These are phyloP conservation scores for Choricystis sp. DNA, from an alignment of 139 green algal genomes.

Conservation along the genomic window DNA sequence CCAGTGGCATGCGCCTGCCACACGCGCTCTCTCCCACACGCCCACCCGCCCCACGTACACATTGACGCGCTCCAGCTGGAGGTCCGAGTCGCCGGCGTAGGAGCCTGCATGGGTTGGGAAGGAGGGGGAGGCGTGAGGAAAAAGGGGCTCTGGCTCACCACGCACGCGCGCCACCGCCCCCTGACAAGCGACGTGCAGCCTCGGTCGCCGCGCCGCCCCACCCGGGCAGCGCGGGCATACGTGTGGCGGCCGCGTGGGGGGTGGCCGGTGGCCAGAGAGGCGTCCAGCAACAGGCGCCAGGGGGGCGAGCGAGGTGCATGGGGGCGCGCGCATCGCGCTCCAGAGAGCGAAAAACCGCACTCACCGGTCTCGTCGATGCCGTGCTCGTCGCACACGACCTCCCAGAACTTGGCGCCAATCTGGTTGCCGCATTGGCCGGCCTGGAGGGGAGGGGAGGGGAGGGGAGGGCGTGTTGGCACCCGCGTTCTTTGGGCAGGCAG, in stretches of 20 bases:
- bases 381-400: constrained; percentile 69
- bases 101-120: background rate
- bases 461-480: background rate
- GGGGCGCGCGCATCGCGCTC: too few species aligned
- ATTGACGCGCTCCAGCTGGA: constrained; percentile 93
- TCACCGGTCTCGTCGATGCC: constrained; percentile 24
- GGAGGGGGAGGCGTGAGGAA: constrained; percentile 1
- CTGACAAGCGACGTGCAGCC: background rate
- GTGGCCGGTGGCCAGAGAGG: too few species aligned
- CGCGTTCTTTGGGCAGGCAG: background rate
- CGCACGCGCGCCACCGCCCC: too few species aligned
- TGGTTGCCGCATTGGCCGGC: constrained; percentile 80
- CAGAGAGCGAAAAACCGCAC: background rate
- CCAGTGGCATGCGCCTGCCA: too few species aligned
- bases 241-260: too few species aligned
- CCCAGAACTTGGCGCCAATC: constrained; percentile 68
- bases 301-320: too few species aligned
- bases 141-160: background rate
- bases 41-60: too few species aligned
- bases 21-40: too few species aligned
- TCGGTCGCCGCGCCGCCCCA: too few species aligned
- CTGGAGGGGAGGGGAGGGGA: constrained; percentile 12
- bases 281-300: too few species aligned
- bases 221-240: too few species aligned
- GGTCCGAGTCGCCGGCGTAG: constrained; percentile 74